Percentiles rank a stretch among this genome's conserved stretches.
Evolutionary conservation across 2,329 filamentous ascomycete genomes (phyloP).

Genomic region (Coniochaeta ligniaria): DNA sequence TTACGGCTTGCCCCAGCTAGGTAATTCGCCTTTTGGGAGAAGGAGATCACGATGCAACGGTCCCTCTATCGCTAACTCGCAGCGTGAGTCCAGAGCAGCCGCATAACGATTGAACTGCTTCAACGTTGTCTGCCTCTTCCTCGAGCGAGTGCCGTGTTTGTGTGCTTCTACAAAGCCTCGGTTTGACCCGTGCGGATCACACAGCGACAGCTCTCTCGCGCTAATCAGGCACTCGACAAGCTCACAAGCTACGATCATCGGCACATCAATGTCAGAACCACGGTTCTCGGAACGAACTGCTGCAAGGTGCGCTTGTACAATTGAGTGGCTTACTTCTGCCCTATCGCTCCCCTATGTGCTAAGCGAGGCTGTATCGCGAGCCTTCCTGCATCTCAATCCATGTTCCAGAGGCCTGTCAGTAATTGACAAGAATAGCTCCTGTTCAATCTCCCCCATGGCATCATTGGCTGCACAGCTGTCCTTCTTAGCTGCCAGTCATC

Average conservation of each 20-base stretch:
- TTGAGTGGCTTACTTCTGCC: neutral
- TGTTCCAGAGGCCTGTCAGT: neutral
- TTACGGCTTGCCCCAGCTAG: slow-evolving; percentile 2
- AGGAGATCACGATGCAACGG: neutral
- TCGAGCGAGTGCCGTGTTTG: neutral
- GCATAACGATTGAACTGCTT: slow-evolving; percentile 7
- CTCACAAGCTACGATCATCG: neutral
- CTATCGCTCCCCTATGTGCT: neutral
- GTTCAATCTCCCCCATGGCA: neutral
- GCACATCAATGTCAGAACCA: neutral
- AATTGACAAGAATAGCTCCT: neutral
- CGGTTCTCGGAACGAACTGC: neutral
- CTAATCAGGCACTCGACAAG: slow-evolving; percentile 9
- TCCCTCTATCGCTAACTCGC: neutral
- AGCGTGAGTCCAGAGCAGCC: slow-evolving; percentile 3
- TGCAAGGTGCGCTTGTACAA: neutral
- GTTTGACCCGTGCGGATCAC: slow-evolving; percentile 16
- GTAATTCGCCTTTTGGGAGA: neutral
- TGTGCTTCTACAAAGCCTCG: slow-evolving; percentile 3
- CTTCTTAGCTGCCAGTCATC: neutral
- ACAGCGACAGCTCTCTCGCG: slow-evolving; percentile 11
- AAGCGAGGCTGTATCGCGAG: neutral
- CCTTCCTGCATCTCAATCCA: neutral
- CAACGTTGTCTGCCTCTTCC: slow-evolving; percentile 4
- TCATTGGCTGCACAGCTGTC: neutral